Evolutionary conservation across 2,329 filamentous ascomycete species (phyloP).

Genomic region (Aspergillus proliferans): DNA sequence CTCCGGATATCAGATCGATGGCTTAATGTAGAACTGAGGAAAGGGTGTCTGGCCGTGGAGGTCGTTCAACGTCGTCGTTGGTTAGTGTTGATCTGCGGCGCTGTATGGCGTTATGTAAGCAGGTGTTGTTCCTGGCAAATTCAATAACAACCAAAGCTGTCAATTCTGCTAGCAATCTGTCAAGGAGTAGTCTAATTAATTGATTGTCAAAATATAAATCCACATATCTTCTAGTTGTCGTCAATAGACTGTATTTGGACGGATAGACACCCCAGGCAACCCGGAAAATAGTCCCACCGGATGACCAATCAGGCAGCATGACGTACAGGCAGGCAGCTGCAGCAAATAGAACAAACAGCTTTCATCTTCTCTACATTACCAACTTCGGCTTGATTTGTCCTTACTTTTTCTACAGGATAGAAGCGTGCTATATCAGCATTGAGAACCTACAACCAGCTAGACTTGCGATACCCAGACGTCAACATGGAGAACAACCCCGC

Average conservation of each 20-base stretch:
- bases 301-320: slow-evolving; percentile 35
- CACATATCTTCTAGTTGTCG: not conserved
- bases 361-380: slow-evolving; percentile 4
- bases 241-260: not conserved
- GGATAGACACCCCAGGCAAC: not conserved
- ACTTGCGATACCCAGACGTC: not conserved
- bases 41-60: not conserved
- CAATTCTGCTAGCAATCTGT: not conserved
- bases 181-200: not conserved
- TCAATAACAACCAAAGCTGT: not conserved
- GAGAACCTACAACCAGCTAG: not conserved
- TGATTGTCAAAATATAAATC: not conserved
- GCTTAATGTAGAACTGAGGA: not conserved
- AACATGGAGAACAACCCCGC: slow-evolving; percentile 30
- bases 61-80: not conserved
- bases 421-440: no score
- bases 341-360: slow-evolving; percentile 2
- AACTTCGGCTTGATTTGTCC: slow-evolving; percentile 1
- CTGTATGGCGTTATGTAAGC: slow-evolving; percentile 13
- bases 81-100: not conserved
- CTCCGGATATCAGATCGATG: not conserved
- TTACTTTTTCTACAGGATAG: no score
- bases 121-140: not conserved
- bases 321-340: slow-evolving; percentile 22
- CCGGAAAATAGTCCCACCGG: slow-evolving; percentile 12